phyloP scores from a whole-genome alignment of 768 basidiomycete genomes.

The Hypsizygus marmoreus region DNA sequence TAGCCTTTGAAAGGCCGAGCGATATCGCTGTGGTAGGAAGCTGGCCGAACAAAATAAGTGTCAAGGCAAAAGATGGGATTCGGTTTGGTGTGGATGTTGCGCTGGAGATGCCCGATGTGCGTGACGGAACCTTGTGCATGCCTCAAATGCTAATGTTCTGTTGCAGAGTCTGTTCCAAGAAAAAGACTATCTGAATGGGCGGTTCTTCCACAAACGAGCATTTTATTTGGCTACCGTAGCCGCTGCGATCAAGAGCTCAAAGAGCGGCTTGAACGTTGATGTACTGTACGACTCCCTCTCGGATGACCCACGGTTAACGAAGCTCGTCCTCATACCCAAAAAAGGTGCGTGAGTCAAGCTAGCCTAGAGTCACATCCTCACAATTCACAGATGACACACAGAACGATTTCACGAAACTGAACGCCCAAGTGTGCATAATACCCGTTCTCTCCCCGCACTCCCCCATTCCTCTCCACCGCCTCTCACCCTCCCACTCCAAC shows the following conservation, averaged over 20 bases:
- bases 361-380: constrained; percentile 24
- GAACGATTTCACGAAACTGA: constrained; percentile 65
- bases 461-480: constrained; percentile 64
- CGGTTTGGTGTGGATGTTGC: constrained; percentile 78
- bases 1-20: constrained; percentile 75
- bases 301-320: constrained; percentile 66
- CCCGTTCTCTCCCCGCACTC: constrained; percentile 60
- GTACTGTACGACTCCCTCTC: constrained; percentile 57
- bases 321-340: constrained; percentile 59
- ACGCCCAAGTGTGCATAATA: constrained; percentile 73
- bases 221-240: constrained; percentile 87
- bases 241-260: constrained; percentile 49
- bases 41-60: constrained; percentile 78
- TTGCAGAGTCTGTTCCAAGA: constrained; percentile 82
- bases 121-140: constrained; percentile 23
- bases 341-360: constrained; percentile 43
- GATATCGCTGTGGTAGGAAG: constrained; percentile 83
- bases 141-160: constrained; percentile 14
- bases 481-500: constrained; percentile 79
- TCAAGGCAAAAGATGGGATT: constrained; percentile 67
- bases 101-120: constrained; percentile 84
- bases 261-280: constrained; percentile 55
- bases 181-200: constrained; percentile 88
- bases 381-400: constrained; percentile 45
- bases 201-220: constrained; percentile 91